Evolutionary conservation across 2,329 filamentous ascomycete species (phyloP).

Genomic region (Alternaria novae-zelandiae): DNA sequence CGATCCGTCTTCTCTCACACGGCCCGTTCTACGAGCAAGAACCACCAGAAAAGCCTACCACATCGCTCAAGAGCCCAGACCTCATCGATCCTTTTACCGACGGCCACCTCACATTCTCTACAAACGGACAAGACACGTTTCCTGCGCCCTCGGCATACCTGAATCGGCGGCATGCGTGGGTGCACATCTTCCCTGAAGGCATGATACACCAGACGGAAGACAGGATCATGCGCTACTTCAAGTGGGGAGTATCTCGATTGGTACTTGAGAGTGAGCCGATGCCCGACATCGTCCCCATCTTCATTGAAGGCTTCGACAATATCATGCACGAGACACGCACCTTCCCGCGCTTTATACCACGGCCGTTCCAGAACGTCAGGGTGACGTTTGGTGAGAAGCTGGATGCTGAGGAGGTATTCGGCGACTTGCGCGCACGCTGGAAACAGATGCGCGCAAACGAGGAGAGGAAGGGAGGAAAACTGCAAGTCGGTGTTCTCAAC

Average conservation of each 20-base stretch:
- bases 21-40: constrained; percentile 54
- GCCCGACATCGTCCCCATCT: constrained; percentile 91
- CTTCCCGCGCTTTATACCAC: constrained; percentile 82
- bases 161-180: constrained; percentile 76
- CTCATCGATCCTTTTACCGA: constrained; percentile 62
- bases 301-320: constrained; percentile 86
- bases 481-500: constrained; percentile 64
- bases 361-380: constrained; percentile 71
- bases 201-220: constrained; percentile 87
- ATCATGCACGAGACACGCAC: constrained; percentile 84
- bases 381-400: constrained; percentile 82
- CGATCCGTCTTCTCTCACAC: constrained; percentile 79
- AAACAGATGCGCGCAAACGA: constrained; percentile 64
- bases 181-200: constrained; percentile 96
- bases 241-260: constrained; percentile 91
- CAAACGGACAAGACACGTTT: constrained; percentile 70
- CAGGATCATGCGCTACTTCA: constrained; percentile 91
- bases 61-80: constrained; percentile 38
- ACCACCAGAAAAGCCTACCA: constrained; percentile 29
- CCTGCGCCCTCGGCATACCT: constrained; percentile 74
- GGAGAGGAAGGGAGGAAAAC: constrained; percentile 53
- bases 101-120: constrained; percentile 66
- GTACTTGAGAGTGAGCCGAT: constrained; percentile 88
- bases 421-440: constrained; percentile 78
- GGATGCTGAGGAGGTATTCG: constrained; percentile 76